phyloP scores from a whole-genome alignment of 148 eudicot genomes.

The Cornus florida region DNA sequence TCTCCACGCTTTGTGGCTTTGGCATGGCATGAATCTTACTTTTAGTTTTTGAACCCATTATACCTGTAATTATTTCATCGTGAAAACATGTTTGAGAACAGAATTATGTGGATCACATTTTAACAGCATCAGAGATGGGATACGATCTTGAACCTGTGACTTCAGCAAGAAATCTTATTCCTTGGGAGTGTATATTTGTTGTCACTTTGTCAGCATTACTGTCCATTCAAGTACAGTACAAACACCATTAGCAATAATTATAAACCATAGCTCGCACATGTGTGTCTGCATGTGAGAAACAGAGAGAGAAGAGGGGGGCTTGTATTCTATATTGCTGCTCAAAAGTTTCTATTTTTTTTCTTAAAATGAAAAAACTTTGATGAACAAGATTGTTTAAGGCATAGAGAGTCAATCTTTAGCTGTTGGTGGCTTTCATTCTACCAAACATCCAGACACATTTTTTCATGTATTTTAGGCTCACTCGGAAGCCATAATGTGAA shows the following conservation, averaged over 20 bases:
- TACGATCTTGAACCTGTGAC: constrained; percentile 61
- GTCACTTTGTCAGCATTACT: constrained; percentile 88
- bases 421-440: no score
- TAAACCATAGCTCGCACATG: neutral
- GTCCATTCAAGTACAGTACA: constrained; percentile 11
- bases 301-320: neutral
- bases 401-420: no score
- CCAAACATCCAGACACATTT: no score
- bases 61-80: constrained; percentile 30
- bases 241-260: neutral
- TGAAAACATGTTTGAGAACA: constrained; percentile 1
- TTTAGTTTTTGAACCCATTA: constrained; percentile 31
- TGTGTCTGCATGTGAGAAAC: neutral
- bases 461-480: no score
- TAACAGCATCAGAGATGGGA: constrained; percentile 6
- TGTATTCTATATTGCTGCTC: no score
- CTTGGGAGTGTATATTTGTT: constrained; percentile 78
- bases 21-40: constrained; percentile 30
- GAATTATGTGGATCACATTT: neutral
- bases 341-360: no score
- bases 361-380: no score
- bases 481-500: no score
- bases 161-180: constrained; percentile 80
- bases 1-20: constrained; percentile 32
- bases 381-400: no score